Base-by-base conservation (phyloP, 2,329 filamentous ascomycete genomes). In the Coniochaeta sp. region DNA sequence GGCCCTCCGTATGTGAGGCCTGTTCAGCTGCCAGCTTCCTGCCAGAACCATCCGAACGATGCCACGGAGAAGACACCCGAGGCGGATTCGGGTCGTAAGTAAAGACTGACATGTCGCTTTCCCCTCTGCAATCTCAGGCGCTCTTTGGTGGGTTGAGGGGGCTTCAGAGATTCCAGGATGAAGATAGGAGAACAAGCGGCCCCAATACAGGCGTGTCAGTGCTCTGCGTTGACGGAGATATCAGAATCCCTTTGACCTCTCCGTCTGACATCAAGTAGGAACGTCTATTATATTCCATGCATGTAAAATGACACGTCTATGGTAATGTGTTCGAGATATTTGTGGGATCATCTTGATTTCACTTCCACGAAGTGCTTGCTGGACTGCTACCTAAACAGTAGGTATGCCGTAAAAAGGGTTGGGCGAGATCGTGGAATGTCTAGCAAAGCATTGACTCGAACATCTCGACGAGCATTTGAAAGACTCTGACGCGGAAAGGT, bases 71-170 rank as follows among this genome's bases (percentile, higher is more conserved):
- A 16, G 90, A 89, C 38, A 98, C 91, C 72, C 90, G 81, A 1
- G 91, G 90, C 54, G 92, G 91, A 65, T 96, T 89, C 2, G 91
- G 87, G 63, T 97, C 91, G 71, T 90, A 99, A 0, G 93, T 97
- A 72, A 99, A 99, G 66, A 99, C 91, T 14, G 93, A 97, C 61
- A 95, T 93, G 47, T 28, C 26, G 22, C n/a, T 7, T 16, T 17
- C 24, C 3, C 11, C 16, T 40, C n/a, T 26, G 43, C 6, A 47
- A 47, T 14, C 19, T 47, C 19, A 26, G 5, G 16, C 38, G 38
- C 38, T 19, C n/a, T 19, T 6, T 17, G 1, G 43, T 22, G 1
- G 43, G 43, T 2, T 47, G 38, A n/a, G n/a, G n/a, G n/a, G n/a
- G 28, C 9, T 24, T 24, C 22, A 24, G 43, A 24, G n/a, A 6